Evolutionary conservation across 352 stramenopile genomes (phyloP), one percentile per base, ranked within the genome.

Genomic region (Phytophthora sp.): DNA sequence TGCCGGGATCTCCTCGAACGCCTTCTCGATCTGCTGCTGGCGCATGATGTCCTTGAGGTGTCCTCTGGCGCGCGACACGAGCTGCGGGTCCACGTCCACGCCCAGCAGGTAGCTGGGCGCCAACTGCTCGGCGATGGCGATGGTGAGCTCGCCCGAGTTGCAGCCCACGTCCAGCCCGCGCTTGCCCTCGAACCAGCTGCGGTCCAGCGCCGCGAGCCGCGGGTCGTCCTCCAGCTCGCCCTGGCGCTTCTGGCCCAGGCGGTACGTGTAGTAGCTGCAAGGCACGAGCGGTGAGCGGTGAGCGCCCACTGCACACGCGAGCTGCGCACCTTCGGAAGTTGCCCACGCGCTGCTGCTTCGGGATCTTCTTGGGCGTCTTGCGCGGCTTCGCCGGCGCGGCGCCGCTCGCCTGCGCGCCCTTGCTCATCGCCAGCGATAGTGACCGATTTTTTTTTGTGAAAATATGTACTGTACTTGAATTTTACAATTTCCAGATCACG

Each of bases 91-190:
- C 42, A 89, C 73, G 58, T 95, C 87, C 18, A 95, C 57, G 1
- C 85, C 87, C 15, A 94, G 57, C 26, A 95, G 42, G 53, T 82
- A 88, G 35, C 63, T 62, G 11, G 84, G 84, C 12, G 62, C 67
- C 56, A 91, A 75, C 12, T 50, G 50, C 43, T 84, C 86, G 20
- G 71, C 83, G 26, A 95, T 82, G 17, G 84, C 68, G 15, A 92
- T 82, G 0, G 87, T 94, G 17, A 95, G 57, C n/a, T 90, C 75
- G 11, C 87, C 87, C 3, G 83, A 87, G 64, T 95, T 95, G 71
- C 84, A 95, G 56, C 84, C 87, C 35, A 95, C 86, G 42, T 94
- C 87, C 10, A 94, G 67, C 0, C 74, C 83, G 15, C 81, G 84
- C 35, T 88, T 90, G 26, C 51, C 69, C 5, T 69, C 55, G 34